A percentile compares a stretch with the other conserved stretches of the same genome.
phyloP scores from a whole-genome alignment of 2,329 filamentous ascomycete genomes.

The Aspergillus quadrilineatus region DNA sequence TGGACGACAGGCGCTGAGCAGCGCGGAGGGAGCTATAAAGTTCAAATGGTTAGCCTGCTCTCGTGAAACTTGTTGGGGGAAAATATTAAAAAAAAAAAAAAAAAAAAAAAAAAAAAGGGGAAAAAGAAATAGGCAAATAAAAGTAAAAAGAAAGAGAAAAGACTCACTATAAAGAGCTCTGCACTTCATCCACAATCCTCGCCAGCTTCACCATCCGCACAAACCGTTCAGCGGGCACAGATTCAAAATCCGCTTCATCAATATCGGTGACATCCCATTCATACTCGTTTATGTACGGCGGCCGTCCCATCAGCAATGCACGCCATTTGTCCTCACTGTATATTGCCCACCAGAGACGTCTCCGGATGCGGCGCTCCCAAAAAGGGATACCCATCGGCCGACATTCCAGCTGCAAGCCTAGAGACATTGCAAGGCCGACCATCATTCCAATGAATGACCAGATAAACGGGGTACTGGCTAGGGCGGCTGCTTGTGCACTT shows the following conservation, averaged over 20 bases:
- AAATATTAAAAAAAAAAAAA: neutral
- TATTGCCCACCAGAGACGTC: slow-evolving; percentile 43
- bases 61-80: neutral
- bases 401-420: slow-evolving; percentile 40
- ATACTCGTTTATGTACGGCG: slow-evolving; percentile 34
- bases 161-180: slow-evolving; percentile 34
- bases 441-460: slow-evolving; percentile 41
- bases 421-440: slow-evolving; percentile 34
- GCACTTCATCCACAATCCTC: slow-evolving; percentile 32
- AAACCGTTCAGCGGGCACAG: neutral
- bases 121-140: neutral
- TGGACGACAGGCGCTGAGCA: slow-evolving; percentile 30
- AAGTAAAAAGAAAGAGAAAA: neutral
- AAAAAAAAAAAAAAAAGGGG: too few relatives aligned
- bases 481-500: slow-evolving; percentile 23
- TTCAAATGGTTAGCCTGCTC: slow-evolving; percentile 9
- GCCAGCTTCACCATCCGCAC: slow-evolving; percentile 18
- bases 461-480: slow-evolving; percentile 34
- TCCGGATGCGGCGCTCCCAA: slow-evolving; percentile 40
- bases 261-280: slow-evolving; percentile 39
- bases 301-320: slow-evolving; percentile 36
- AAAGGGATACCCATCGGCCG: slow-evolving; percentile 39
- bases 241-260: slow-evolving; percentile 29
- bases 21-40: slow-evolving; percentile 26
- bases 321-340: slow-evolving; percentile 43